Base-by-base conservation (phyloP, 2,329 filamentous ascomycete genomes). In the Diaporthe humulicola region DNA sequence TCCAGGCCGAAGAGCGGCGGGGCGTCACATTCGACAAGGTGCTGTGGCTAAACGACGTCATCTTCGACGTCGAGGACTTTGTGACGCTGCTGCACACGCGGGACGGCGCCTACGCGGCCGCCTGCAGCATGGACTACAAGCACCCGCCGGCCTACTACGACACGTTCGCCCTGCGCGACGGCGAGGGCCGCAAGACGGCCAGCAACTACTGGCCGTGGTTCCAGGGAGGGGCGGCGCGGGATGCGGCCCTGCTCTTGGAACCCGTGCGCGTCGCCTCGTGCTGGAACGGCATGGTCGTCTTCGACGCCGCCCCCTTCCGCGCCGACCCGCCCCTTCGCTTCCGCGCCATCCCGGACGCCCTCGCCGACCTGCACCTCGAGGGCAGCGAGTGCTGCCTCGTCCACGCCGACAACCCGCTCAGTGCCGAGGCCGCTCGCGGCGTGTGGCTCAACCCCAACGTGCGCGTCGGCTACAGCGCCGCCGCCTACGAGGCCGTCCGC, bases 341-440 rank as follows among this genome's bases (percentile, higher is more conserved):
- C 80, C 90, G 93, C 33, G 92, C 88, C 28, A 87, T 93, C 70
- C 83, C 89, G 2, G 92, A 94, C 80, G 87, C 87, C 5, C 88
- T 96, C 1, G 90, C 90, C 3, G 79, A 82, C 10, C 79, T 85
- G 36, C 93, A 94, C 79, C 86, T 95, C 36, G 94, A 96, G 82
- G 94, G 88, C n/a, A 93, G 91, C 19, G 94, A 96, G 83, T 95
- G 93, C 85, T 96, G 94, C 82, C 88, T 96, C 70, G 91, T 95
- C 72, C 93, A 95, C 80, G 90, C 90, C 3, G 93, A 95, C 79
- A 95, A 94, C 78, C 90, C 89, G 1, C 83, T 91, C 6, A 87
- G 87, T 7, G 80, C 80, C 73, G 81, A 82, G 8, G 77, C 83
- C 57, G 71, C 78, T 57, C 78, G 85, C 72, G 91, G 93, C 67